Base-by-base conservation (phyloP, 2,329 filamentous ascomycete genomes). In the Trichoderma atroviride region DNA sequence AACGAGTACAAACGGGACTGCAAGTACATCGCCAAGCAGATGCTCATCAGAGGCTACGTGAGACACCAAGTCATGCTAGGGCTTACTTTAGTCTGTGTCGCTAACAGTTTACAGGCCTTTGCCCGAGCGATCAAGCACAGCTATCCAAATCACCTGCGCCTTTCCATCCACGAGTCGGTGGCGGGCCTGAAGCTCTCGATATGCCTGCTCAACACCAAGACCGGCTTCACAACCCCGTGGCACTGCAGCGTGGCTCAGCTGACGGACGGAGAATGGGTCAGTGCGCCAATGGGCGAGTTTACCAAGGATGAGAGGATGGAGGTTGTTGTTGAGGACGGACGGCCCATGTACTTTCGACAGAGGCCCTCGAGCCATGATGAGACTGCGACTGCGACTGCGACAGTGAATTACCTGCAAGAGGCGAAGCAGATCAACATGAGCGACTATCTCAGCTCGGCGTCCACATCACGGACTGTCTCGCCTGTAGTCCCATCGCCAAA, bases 191-290 rank as follows among this genome's bases (percentile, higher is more conserved):
- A 78, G 43, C 61, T 78, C 1, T 78, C 75, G 0, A 73, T 78
- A 19, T 73, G 75, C 11, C 69, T 78, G 4, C 73, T 79, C 14
- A 72, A 74, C 66, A 78, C 77, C 27, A 74, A 73, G 24, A 78
- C 75, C 0, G 74, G 74, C 1, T 79, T 74, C 58, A 79, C 77
- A 0, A 78, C 77, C 0, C 77, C 77, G 0, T 79, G 77, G 77
- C 77, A 79, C 55, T 79, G 77, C 52, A 72, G 71, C n/a, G 71
- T 74, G 24, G 74, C 73, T 3, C 50, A 58, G 16, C 31, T 66
- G 14, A 24, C 64, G 6, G 24, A 75, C 52, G 75, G 75, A 6
- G 72, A 73, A 40, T 74, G 73, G 73, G 69, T 52, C 70, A 64
- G 59, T 55, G 63, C 69, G 22, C 55, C 70, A 13, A 77, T 75